A percentile compares a stretch with the other conserved stretches of the same genome.
Evolutionary conservation across 768 basidiomycete species (phyloP).

Genomic region (Agaricus blazei): DNA sequence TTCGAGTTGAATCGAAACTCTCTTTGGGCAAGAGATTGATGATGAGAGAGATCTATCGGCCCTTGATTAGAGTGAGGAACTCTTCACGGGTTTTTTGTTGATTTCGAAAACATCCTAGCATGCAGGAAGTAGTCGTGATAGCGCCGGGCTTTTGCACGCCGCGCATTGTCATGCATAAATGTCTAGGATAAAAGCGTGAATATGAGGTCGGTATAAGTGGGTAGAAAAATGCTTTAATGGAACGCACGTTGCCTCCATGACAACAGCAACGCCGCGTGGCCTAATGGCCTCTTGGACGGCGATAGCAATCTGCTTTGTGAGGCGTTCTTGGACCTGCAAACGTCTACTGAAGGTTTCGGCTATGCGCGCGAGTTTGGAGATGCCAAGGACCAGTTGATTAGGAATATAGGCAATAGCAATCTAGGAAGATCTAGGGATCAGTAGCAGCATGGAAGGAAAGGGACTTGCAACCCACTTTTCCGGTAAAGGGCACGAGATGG

Average conservation of each 20-base stretch:
- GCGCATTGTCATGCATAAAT: slow-evolving; percentile 99
- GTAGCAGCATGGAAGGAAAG: slow-evolving; percentile 14
- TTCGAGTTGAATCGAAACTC: slow-evolving; percentile 25
- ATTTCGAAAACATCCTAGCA: slow-evolving; percentile 98
- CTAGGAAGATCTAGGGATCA: slow-evolving; percentile 32
- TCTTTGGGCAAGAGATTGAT: background rate
- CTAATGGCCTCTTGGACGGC: slow-evolving; percentile 99
- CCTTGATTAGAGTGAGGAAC: slow-evolving; percentile 83
- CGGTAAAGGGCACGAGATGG: slow-evolving; percentile 96
- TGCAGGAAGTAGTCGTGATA: slow-evolving; percentile 92
- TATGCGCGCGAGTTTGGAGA: slow-evolving; percentile 95
- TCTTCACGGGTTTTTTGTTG: slow-evolving; percentile 98
- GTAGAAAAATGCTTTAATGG: background rate
- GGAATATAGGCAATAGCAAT: slow-evolving; percentile 98
- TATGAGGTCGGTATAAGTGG: background rate
- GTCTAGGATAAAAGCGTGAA: slow-evolving; percentile 38
- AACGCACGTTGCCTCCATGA: slow-evolving; percentile 96
- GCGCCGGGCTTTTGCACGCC: slow-evolving; percentile 98
- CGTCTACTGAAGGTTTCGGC: slow-evolving; percentile 96
- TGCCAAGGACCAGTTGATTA: slow-evolving; percentile 86
- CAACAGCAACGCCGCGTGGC: slow-evolving; percentile 96
- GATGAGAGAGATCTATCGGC: slow-evolving; percentile 22
- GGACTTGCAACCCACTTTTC: slow-evolving; percentile 61
- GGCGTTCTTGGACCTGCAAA: slow-evolving; percentile 94
- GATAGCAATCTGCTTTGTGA: slow-evolving; percentile 96